These are phyloP conservation scores for Tolypocladium tundrense DNA, from an alignment of 2,329 filamentous ascomycete species.

Conservation along the genomic window DNA sequence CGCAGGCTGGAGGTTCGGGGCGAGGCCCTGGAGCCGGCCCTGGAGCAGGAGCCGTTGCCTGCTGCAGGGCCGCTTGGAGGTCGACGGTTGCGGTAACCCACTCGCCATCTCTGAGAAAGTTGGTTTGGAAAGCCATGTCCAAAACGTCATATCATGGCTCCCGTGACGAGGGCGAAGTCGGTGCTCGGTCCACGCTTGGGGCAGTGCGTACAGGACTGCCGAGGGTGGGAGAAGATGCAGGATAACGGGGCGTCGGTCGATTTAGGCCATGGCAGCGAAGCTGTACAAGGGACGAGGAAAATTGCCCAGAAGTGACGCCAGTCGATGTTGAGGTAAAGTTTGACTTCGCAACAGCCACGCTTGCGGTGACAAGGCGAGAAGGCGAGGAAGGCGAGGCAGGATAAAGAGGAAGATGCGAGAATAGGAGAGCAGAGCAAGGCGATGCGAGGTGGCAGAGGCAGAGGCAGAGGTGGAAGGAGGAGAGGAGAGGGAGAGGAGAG, in stretches of 20 bases:
- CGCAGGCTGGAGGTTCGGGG: constrained; percentile 44
- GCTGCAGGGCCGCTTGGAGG: constrained; percentile 29
- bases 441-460: not conserved
- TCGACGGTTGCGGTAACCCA: constrained; percentile 47
- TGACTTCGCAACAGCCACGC: not conserved
- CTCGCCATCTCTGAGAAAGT: constrained; percentile 40
- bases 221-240: not conserved
- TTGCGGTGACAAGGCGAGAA: not conserved
- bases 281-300: no score
- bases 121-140: constrained; percentile 41
- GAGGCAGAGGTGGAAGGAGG: not conserved
- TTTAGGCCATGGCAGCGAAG: not conserved
- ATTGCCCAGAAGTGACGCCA: not conserved
- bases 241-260: not conserved
- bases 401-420: not conserved
- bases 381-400: not conserved
- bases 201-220: not conserved
- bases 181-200: not conserved
- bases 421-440: not conserved
- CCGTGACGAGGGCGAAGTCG: not conserved
- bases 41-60: constrained; percentile 18
- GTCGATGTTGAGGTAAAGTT: not conserved
- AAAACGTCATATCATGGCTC: constrained; percentile 11
- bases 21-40: constrained; percentile 19
- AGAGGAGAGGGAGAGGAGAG: no score